Base-by-base conservation (phyloP, 345 rosid species). In the Rhizophora mangle region DNA sequence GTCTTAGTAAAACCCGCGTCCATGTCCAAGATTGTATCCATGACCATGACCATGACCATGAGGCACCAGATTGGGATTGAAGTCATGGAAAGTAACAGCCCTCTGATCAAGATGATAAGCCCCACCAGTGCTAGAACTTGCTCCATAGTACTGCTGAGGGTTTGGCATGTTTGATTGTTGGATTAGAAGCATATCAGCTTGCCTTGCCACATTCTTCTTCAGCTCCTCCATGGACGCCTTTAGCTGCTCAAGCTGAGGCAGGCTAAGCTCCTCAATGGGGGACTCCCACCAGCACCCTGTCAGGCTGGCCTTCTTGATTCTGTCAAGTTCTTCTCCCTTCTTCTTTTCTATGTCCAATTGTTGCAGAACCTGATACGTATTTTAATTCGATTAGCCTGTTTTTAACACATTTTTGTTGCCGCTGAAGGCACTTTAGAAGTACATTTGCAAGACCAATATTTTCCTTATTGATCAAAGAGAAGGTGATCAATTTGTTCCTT, bases 321-420 rank as follows among this genome's bases (percentile, higher is more conserved):
- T 46, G 20, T 29, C 39, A 11, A 69, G 67, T 9, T 64, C 67
- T 43, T 64, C 58, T 16, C 63, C 71, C 7, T 57, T 31, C 55
- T 65, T 69, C 59, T 37, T 70, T 27, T 64, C 79, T 7, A 65
- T 60, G n/a, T 70, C 79, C 62, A 65, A 0, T 54, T 70, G 67
- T 16, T 29, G 11, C 6, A 22, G 21, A 26, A 75, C 56, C 78
- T 69, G 24, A 18, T 31, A 4, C 20, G 16, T 31, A 20, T 4
- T 10, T 16, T 27, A 56, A 21, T 47, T 43, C 46, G 7, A 39
- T 34, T 30, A 65, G 18, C 27, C 37, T 4, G 19, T 16, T 46
- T 43, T 9, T 8, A 22, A 5, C 7, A 56, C 16, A 8, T 56
- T 56, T 27, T 24, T 56, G 18, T 10, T 55, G 18, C 60, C 13